A percentile compares a stretch with the other conserved stretches of the same genome.
Conservation (phyloP, 108 stramenopile genomes). For the Cyclotella cryptica region DNA sequence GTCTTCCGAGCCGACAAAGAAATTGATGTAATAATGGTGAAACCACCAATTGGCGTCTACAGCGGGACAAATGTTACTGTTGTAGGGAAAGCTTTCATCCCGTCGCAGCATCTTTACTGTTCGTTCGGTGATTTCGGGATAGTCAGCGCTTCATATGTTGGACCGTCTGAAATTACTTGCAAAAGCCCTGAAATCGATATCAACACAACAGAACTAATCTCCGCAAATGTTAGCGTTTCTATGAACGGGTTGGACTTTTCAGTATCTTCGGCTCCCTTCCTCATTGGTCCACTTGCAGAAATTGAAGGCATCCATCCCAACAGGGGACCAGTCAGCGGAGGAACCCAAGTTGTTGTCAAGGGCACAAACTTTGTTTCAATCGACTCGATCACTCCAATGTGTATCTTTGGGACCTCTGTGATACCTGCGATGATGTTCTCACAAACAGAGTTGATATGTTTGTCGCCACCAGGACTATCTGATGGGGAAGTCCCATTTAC, state of each 20-base stretch:
- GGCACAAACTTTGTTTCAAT: slow-evolving; percentile 29
- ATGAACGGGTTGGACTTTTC: slow-evolving; percentile 54
- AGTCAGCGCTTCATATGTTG: slow-evolving; percentile 28
- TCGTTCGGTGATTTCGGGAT: slow-evolving; percentile 40
- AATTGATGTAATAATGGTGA: slow-evolving; percentile 26
- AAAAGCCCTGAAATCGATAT: slow-evolving; percentile 14
- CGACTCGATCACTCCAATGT: not conserved
- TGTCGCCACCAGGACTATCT: slow-evolving; percentile 21
- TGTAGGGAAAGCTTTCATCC: slow-evolving; percentile 52
- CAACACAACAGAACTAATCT: not conserved
- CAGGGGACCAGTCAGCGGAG: slow-evolving; percentile 36
- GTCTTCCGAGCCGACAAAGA: slow-evolving; percentile 20
- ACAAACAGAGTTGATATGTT: slow-evolving; percentile 31
- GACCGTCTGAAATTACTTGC: slow-evolving; percentile 29
- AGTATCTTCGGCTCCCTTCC: slow-evolving; percentile 16
- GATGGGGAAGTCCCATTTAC: slow-evolving; percentile 24
- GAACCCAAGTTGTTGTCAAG: slow-evolving; percentile 45
- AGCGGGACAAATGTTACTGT: slow-evolving; percentile 45
- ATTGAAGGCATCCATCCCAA: slow-evolving; percentile 30
- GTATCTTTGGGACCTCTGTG: slow-evolving; percentile 33
- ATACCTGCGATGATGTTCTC: slow-evolving; percentile 30
- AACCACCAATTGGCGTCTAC: slow-evolving; percentile 34
- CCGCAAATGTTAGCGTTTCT: slow-evolving; percentile 28
- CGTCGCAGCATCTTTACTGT: slow-evolving; percentile 16
- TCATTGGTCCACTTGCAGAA: slow-evolving; percentile 13